Evolutionary conservation across 305 asterid genomes (phyloP).

Genomic region (Fraxinus albicans): DNA sequence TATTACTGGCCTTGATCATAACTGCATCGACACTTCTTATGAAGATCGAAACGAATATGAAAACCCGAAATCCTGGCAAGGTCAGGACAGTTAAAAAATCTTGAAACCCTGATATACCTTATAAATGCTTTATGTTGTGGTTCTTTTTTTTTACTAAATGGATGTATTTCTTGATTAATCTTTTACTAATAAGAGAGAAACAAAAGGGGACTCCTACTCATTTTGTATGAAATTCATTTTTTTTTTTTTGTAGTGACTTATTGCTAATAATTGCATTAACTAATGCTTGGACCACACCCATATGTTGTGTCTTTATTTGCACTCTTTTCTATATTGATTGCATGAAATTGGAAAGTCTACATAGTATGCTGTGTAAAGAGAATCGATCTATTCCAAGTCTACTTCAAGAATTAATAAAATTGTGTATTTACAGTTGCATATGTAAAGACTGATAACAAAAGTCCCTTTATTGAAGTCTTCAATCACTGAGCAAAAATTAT

Average conservation of each 20-base stretch:
- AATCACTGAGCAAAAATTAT: neutral
- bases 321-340: slow-evolving; percentile 41
- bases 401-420: neutral
- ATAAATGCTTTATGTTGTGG: neutral
- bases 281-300: slow-evolving; percentile 26
- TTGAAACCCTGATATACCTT: slow-evolving; percentile 30
- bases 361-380: neutral
- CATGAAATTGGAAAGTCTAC: slow-evolving; percentile 19
- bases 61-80: slow-evolving; percentile 47
- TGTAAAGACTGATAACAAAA: neutral
- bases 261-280: slow-evolving; percentile 23
- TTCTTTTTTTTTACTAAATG: neutral
- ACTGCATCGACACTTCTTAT: slow-evolving; percentile 29
- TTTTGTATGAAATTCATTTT: neutral
- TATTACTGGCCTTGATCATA: slow-evolving; percentile 38
- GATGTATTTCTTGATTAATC: neutral
- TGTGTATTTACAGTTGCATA: neutral
- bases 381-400: slow-evolving; percentile 11
- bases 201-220: too few species aligned
- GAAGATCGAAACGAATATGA: slow-evolving; percentile 15
- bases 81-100: slow-evolving; percentile 29
- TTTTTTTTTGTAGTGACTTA: neutral
- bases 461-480: neutral
- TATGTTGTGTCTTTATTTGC: slow-evolving; percentile 23
- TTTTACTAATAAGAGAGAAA: neutral